Evolutionary conservation across 495 filamentous ascomycete genomes (phyloP).

Genomic region (Hyaloscypha variabilis): DNA sequence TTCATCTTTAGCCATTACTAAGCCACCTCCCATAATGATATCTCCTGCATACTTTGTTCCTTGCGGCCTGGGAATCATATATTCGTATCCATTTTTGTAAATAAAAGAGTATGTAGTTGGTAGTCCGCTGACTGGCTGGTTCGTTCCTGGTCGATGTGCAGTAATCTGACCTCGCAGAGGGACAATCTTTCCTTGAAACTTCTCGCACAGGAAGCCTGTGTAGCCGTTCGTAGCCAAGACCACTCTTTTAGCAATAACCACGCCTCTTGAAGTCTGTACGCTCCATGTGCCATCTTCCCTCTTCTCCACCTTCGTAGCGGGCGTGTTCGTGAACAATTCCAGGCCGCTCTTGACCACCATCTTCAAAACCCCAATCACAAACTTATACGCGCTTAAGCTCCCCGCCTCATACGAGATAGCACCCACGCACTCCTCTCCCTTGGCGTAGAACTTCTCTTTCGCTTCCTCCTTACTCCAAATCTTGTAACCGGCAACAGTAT

Average conservation of each 20-base stretch:
- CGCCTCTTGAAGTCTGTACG: slow-evolving; percentile 56
- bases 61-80: slow-evolving; percentile 64
- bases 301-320: slow-evolving; percentile 45
- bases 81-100: slow-evolving; percentile 62
- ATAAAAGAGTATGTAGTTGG: slow-evolving; percentile 63
- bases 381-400: slow-evolving; percentile 66
- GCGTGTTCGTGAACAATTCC: slow-evolving; percentile 65
- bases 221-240: slow-evolving; percentile 77
- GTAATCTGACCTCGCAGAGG: slow-evolving; percentile 71
- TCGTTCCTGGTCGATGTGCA: slow-evolving; percentile 56
- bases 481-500: slow-evolving; percentile 47
- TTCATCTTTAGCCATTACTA: slow-evolving; percentile 46
- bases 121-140: slow-evolving; percentile 46
- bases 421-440: slow-evolving; percentile 39
- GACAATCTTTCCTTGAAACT: slow-evolving; percentile 62
- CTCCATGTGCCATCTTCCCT: slow-evolving; percentile 28
- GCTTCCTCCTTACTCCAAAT: slow-evolving; percentile 49
- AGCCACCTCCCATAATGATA: slow-evolving; percentile 72
- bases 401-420: slow-evolving; percentile 62
- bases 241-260: slow-evolving; percentile 54
- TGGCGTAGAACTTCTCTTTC: slow-evolving; percentile 46
- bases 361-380: slow-evolving; percentile 61
- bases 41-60: slow-evolving; percentile 52
- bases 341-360: slow-evolving; percentile 51
- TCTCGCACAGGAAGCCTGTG: slow-evolving; percentile 57